These are phyloP conservation scores for Claviceps sp. DNA, from an alignment of 2,329 filamentous ascomycete species.

Conservation along the genomic window DNA sequence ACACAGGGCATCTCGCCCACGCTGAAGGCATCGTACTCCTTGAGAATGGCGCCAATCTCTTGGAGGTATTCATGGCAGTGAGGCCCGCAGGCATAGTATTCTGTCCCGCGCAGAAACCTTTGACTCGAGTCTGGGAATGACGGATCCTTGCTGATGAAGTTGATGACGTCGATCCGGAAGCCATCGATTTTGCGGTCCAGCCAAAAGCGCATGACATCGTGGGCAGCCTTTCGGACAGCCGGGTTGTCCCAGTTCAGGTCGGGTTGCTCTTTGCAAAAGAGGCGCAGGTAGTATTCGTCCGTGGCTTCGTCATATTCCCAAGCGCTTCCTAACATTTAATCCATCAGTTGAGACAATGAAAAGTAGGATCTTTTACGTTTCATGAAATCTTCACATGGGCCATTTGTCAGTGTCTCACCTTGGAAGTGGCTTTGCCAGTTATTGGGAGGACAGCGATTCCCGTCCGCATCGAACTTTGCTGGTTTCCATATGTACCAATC, in stretches of 20 bases:
- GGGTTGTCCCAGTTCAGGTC: constrained; percentile 69
- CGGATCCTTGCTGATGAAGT: constrained; percentile 51
- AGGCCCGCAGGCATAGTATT: constrained; percentile 41
- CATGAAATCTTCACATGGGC: not conserved
- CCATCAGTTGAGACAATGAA: not conserved
- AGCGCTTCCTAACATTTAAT: constrained; percentile 15
- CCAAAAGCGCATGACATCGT: constrained; percentile 62
- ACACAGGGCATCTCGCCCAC: constrained; percentile 38
- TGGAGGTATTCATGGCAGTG: constrained; percentile 32
- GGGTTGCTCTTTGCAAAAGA: constrained; percentile 59
- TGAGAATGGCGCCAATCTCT: constrained; percentile 30
- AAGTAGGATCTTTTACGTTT: not conserved
- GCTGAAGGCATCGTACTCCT: constrained; percentile 35
- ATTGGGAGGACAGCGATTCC: constrained; percentile 46
- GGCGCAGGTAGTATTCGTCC: constrained; percentile 46
- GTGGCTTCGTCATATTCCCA: constrained; percentile 38
- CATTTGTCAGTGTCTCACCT: constrained; percentile 11
- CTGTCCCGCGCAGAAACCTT: constrained; percentile 19
- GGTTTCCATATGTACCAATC: constrained; percentile 55
- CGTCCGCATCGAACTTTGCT: constrained; percentile 41
- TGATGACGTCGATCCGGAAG: constrained; percentile 56
- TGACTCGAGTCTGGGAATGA: constrained; percentile 35
- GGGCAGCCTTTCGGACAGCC: constrained; percentile 49
- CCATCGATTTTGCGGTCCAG: constrained; percentile 53
- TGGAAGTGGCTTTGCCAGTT: constrained; percentile 36